phyloP scores from a whole-genome alignment of 176 grass and related monocot genomes.

The Zea mays region Zm-B73-REFERENCE-NAM-5.0 NC_050097.1:213896501-213897000 shows the following conservation, averaged over 20 bases:
- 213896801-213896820: neutral
- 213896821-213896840: neutral
- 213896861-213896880: neutral
- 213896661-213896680: neutral
- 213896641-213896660: neutral
- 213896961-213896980: neutral
- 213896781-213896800: slow-evolving; percentile 3
- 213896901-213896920: neutral
- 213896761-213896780: neutral
- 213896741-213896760: neutral
- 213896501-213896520: neutral
- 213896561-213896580: neutral
- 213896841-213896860: neutral
- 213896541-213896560: neutral
- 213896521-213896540: neutral
- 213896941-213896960: neutral
- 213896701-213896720: neutral
- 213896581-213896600: neutral
- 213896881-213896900: neutral
- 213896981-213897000: neutral
- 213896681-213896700: neutral
- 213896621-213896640: neutral
- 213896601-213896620: neutral
- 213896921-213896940: slow-evolving; percentile 3
- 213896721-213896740: neutral